Evolutionary conservation across 345 rosid species (phyloP).

Genomic region (Draba incana): DNA sequence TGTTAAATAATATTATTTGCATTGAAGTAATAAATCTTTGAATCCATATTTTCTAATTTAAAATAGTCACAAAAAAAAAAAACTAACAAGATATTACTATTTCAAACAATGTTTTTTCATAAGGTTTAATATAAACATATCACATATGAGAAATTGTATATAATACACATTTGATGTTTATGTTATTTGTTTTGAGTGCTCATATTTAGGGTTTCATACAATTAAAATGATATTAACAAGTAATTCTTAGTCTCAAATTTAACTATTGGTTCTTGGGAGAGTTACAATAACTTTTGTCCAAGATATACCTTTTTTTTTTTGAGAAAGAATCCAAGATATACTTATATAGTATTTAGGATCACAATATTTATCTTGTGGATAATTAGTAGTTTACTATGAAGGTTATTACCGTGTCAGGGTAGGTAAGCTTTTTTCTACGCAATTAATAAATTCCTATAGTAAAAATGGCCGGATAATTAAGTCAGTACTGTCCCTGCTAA

Average conservation of each 20-base stretch:
- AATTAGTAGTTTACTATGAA: conserved; percentile 1
- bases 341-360: neutral
- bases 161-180: neutral
- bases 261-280: neutral
- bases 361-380: conserved; percentile 6
- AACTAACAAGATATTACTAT: no score
- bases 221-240: neutral
- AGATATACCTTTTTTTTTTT: neutral
- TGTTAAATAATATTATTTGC: no score
- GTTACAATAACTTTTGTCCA: neutral
- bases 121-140: no score
- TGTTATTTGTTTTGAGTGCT: no score
- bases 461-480: conserved; percentile 9
- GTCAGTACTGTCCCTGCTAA: conserved; percentile 1
- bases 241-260: neutral
- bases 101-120: no score
- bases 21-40: no score
- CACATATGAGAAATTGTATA: no score
- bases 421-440: neutral
- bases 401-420: conserved; percentile 2
- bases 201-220: neutral
- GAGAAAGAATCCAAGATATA: no score
- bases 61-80: no score
- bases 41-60: no score
- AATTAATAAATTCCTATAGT: neutral